Evolutionary conservation across 2,329 filamentous ascomycete species (phyloP).

Genomic region (Sporothrix luriei): DNA sequence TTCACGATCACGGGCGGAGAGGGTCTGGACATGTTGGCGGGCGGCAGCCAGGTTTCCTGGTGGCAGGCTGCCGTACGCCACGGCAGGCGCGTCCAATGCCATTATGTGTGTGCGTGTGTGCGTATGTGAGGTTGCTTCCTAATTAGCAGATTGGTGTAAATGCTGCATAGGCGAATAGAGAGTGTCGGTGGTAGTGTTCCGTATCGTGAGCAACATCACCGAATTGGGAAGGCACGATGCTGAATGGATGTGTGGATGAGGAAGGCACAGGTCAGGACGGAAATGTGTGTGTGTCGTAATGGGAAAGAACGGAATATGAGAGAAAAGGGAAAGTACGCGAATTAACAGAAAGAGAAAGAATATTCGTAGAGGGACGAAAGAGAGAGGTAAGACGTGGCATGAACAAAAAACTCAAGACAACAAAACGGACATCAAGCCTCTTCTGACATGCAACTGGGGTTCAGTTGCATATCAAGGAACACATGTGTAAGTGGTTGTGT

Average conservation of each 20-base stretch:
- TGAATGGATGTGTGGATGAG: neutral
- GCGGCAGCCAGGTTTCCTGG: constrained; percentile 39
- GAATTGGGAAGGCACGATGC: constrained; percentile 15
- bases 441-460: neutral
- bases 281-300: neutral
- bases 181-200: neutral
- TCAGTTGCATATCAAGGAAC: neutral
- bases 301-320: constrained; percentile 15
- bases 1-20: constrained; percentile 42
- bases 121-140: neutral
- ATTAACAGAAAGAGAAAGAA: constrained; percentile 1
- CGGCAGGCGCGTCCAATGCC: constrained; percentile 21
- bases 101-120: neutral
- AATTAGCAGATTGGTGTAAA: neutral
- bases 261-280: neutral
- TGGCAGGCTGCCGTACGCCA: constrained; percentile 27
- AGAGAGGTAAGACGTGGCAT: constrained; percentile 7
- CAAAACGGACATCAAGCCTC: neutral
- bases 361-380: neutral
- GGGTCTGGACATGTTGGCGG: constrained; percentile 42
- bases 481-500: neutral
- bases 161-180: neutral
- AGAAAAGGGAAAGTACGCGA: neutral
- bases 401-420: constrained; percentile 11
- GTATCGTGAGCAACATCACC: neutral